Evolutionary conservation across 768 basidiomycete genomes (phyloP), one percentile per base, ranked within the genome.

Genomic region (Myochromella boudieri): DNA sequence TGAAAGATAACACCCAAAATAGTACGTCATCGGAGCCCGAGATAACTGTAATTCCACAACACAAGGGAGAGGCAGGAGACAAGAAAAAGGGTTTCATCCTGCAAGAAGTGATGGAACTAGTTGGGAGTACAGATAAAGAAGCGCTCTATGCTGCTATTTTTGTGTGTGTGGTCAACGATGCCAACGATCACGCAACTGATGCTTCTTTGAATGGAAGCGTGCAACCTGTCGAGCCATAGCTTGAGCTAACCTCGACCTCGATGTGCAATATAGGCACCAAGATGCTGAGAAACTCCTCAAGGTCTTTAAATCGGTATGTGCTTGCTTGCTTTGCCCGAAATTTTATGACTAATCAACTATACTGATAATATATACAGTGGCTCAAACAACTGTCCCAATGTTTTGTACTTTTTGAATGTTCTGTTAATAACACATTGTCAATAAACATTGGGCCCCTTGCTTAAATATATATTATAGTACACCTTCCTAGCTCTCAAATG

Each of bases 231-330:
- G 27, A 5, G 14, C 18, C 8, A 24, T 33, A 8, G 26, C 20
- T 22, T 21, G 33, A 12, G 43, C 20, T 7, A 26, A 26, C 14
- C 29, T 44, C 9, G 33, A 44, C 32, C 5, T 32, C 28, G 15
- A 24, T n/a, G 17, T 34, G 17, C 3, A 15, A 3, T 44, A 31
- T 15, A 15, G 32, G 29, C 9, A 32, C 10, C 43, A 44, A 20
- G 43, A 44, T 18, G 18, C 29, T 24, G 43, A 33, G 17, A 44
- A 44, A 21, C 43, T 44, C 11, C 3, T 15, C 2, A n/a, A 44
- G 10, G 43, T 44, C n/a, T 44, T 31, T 21, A 44, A 34, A 25
- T 11, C 36, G 31, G 43, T 44, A n/a, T n/a, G n/a, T n/a, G n/a
- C n/a, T n/a, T n/a, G n/a, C n/a, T n/a, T n/a, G n/a, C n/a, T n/a